Percentiles rank a stretch among this genome's conserved stretches.
Conservation (phyloP, 2,329 filamentous ascomycete species). For the Cladosporium sphaerospermum region DNA sequence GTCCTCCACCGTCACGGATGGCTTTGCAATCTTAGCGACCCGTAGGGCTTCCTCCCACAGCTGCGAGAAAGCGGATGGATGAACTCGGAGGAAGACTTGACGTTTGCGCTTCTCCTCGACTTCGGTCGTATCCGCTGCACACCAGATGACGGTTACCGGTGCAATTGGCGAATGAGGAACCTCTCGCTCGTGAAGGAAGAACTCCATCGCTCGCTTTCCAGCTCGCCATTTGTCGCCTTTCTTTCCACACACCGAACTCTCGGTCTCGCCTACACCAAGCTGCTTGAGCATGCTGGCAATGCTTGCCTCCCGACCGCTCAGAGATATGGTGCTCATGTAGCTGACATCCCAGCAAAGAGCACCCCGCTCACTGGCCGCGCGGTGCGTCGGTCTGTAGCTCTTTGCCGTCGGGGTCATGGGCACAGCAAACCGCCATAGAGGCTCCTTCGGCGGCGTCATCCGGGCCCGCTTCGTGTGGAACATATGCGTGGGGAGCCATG, state of each 20-base stretch:
- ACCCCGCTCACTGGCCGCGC: conserved; percentile 67
- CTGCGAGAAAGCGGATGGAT: conserved; percentile 73
- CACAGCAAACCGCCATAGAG: conserved; percentile 85
- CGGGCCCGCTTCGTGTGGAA: conserved; percentile 89
- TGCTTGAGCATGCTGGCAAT: conserved; percentile 61
- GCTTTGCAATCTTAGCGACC: conserved; percentile 54
- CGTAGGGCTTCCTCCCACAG: conserved; percentile 58
- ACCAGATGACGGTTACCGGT: conserved; percentile 71
- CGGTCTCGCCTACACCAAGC: conserved; percentile 51
- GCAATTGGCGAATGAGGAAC: conserved; percentile 55
- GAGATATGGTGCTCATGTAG: conserved; percentile 79
- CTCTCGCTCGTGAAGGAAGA: conserved; percentile 54
- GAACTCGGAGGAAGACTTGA: conserved; percentile 64
- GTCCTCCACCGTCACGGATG: conserved; percentile 59
- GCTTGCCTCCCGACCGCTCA: conserved; percentile 61
- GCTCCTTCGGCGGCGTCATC: conserved; percentile 72
- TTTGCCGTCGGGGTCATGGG: conserved; percentile 84
- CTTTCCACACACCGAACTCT: conserved; percentile 48
- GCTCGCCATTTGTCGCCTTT: conserved; percentile 66
- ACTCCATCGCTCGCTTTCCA: conserved; percentile 52
- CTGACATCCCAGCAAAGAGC: conserved; percentile 89
- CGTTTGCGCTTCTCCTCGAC: conserved; percentile 37
- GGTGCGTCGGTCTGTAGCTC: conserved; percentile 79
- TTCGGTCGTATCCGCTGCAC: conserved; percentile 36
- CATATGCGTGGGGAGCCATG: conserved; percentile 89